Conservation (phyloP, 192 early-diverging fungal genomes). For the Podila clonocystis region DNA sequence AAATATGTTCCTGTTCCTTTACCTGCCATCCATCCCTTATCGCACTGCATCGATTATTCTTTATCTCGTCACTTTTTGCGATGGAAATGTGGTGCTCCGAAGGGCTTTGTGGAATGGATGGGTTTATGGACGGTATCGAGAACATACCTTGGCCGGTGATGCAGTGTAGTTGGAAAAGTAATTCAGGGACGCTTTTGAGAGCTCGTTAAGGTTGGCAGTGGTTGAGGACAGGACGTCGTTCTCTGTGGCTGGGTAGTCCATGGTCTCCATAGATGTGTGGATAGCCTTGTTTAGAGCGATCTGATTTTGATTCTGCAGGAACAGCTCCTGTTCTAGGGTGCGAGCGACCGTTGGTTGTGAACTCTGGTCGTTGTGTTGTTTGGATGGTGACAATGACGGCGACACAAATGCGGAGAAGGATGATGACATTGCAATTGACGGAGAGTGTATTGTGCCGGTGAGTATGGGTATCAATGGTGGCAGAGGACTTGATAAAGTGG, state of each 20-base stretch:
- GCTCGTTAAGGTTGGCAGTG: neutral
- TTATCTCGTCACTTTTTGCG: neutral
- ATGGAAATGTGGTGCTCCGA: neutral
- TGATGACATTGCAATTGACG: neutral
- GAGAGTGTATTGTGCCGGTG: neutral
- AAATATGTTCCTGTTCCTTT: too few relatives aligned
- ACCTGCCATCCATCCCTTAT: too few relatives aligned
- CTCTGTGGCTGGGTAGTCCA: neutral
- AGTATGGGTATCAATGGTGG: neutral
- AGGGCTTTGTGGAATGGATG: neutral
- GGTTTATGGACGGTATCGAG: neutral
- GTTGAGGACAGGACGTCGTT: neutral
- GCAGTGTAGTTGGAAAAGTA: conserved; percentile 19
- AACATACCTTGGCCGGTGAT: conserved; percentile 37
- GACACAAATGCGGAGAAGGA: neutral
- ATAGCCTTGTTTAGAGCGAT: neutral
- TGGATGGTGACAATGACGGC: neutral
- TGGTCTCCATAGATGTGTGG: conserved; percentile 7
- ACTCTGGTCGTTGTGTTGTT: neutral
- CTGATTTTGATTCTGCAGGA: too few relatives aligned
- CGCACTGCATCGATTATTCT: too few relatives aligned
- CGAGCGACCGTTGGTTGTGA: too few relatives aligned
- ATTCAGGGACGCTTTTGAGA: conserved; percentile 4
- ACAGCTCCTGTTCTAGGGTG: too few relatives aligned
- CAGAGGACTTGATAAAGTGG: neutral